phyloP scores from a whole-genome alignment of 441 rosid species.

The Dalechampia spathulata region DNA sequence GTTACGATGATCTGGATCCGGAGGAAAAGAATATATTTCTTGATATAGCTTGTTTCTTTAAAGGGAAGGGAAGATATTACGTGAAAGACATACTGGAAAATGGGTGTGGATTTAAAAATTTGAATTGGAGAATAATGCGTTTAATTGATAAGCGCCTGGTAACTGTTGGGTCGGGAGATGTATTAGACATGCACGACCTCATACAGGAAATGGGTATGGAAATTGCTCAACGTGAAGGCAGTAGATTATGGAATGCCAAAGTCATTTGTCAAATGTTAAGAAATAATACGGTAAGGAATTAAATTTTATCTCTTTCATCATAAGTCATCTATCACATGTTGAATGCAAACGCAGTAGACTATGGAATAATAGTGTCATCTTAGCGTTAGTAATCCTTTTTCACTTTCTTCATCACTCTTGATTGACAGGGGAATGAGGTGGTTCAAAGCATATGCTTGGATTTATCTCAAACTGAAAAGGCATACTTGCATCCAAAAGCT shows the following conservation, averaged over 20 bases:
- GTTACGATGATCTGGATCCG: constrained; percentile 5
- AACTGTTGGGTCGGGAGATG: neutral
- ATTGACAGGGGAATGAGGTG: constrained; percentile 11
- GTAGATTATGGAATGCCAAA: constrained; percentile 28
- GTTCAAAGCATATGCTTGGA: constrained; percentile 16
- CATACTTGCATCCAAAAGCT: neutral
- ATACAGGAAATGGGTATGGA: constrained; percentile 39
- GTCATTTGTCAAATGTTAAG: constrained; percentile 7
- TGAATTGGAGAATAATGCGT: neutral
- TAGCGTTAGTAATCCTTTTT: too few relatives aligned
- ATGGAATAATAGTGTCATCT: too few relatives aligned
- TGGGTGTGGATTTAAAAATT: neutral
- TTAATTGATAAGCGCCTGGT: constrained; percentile 8
- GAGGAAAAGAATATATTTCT: constrained; percentile 3
- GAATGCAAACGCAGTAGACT: too few relatives aligned
- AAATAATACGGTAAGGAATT: constrained; percentile 14
- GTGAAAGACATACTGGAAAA: constrained; percentile 6
- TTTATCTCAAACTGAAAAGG: neutral
- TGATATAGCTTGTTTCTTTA: constrained; percentile 21
- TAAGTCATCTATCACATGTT: neutral
- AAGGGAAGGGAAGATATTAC: neutral
- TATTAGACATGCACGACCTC: constrained; percentile 14
- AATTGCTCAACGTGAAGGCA: constrained; percentile 31
- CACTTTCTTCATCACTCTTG: too few relatives aligned
- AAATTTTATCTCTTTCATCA: neutral